phyloP scores from a whole-genome alignment of 768 basidiomycete genomes.

The Tulasnella sp. region DNA sequence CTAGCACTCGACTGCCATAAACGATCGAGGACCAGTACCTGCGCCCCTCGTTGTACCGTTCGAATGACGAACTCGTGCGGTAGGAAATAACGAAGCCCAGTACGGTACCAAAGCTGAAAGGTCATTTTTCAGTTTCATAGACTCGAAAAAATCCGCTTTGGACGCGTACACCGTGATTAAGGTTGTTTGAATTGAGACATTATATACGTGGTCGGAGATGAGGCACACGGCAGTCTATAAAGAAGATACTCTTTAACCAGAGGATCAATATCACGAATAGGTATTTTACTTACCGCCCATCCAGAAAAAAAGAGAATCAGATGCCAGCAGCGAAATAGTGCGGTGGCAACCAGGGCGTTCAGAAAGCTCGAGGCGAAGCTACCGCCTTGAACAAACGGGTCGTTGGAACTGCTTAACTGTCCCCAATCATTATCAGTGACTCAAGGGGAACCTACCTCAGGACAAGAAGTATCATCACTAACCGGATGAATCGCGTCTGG shows the following conservation, averaged over 20 bases:
- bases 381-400: constrained; percentile 4
- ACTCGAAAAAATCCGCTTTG: neutral
- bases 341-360: constrained; percentile 33
- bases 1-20: constrained; percentile 2
- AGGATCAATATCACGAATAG: no score
- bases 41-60: constrained; percentile 54
- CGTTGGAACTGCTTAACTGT: neutral
- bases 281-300: constrained; percentile 39
- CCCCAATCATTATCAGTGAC: neutral
- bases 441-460: neutral
- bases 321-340: constrained; percentile 51
- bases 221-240: constrained; percentile 34
- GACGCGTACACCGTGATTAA: constrained; percentile 54
- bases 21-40: constrained; percentile 60
- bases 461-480: neutral
- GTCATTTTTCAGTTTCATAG: constrained; percentile 18
- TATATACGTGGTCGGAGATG: constrained; percentile 33
- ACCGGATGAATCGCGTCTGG: neutral
- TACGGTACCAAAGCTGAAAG: constrained; percentile 43
- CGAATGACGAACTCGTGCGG: constrained; percentile 16
- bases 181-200: constrained; percentile 37
- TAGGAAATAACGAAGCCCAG: constrained; percentile 59
- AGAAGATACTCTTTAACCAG: neutral
- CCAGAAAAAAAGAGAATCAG: constrained; percentile 50
- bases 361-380: constrained; percentile 14